Evolutionary conservation across 1,139 yeast genomes (phyloP).

Genomic region (Meyerozyma elateridarum): DNA sequence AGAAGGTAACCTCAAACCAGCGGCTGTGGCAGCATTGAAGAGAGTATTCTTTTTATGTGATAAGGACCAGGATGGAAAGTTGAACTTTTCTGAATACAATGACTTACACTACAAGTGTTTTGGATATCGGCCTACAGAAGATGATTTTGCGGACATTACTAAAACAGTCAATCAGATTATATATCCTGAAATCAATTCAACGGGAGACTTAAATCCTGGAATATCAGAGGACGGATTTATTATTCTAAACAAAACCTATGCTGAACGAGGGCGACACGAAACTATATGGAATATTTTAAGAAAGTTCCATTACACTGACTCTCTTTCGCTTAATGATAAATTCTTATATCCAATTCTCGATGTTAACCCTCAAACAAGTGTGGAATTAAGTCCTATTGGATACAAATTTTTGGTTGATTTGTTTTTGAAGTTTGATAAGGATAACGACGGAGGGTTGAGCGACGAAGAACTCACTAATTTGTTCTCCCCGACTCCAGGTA

Average conservation of each 20-base stretch:
- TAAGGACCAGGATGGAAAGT: constrained; percentile 80
- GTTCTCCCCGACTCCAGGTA: constrained; percentile 88
- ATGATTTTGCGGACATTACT: constrained; percentile 30
- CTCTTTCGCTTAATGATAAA: constrained; percentile 75
- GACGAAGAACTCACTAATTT: constrained; percentile 62
- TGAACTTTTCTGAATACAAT: constrained; percentile 66
- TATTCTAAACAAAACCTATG: constrained; percentile 70
- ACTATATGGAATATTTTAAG: constrained; percentile 93
- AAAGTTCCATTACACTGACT: constrained; percentile 85
- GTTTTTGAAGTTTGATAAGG: constrained; percentile 81
- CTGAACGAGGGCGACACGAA: constrained; percentile 90
- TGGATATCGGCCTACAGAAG: constrained; percentile 31
- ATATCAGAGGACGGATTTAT: constrained; percentile 74
- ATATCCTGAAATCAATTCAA: constrained; percentile 19
- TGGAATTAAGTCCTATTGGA: constrained; percentile 91
- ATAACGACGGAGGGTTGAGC: constrained; percentile 91
- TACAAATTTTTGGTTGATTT: constrained; percentile 87
- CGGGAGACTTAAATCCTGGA: constrained; percentile 34
- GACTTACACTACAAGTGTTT: constrained; percentile 74
- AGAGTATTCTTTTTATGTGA: constrained; percentile 84
- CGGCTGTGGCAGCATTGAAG: constrained; percentile 69
- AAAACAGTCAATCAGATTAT: constrained; percentile 22
- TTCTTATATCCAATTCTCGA: constrained; percentile 76
- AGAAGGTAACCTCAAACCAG: constrained; percentile 74
- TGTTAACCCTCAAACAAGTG: constrained; percentile 73